phyloP scores from a whole-genome alignment of 2,329 filamentous ascomycete genomes.

The Volutella citrinella region DNA sequence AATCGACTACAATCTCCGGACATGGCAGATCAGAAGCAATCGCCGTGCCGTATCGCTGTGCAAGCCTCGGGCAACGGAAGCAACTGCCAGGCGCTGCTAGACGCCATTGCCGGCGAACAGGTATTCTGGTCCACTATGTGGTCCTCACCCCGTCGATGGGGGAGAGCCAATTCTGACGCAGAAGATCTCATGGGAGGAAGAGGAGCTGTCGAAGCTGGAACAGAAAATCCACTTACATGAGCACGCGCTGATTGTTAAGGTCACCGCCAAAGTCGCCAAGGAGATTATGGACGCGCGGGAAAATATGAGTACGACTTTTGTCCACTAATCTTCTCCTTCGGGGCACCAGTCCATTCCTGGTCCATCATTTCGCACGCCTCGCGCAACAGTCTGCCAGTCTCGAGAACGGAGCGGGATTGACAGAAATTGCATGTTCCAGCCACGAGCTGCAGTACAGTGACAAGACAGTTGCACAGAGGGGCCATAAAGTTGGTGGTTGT shows the following conservation, averaged over 20 bases:
- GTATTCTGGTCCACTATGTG: constrained; percentile 74
- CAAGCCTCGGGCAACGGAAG: constrained; percentile 72
- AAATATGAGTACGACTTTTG: too few relatives aligned
- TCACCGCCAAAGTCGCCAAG: constrained; percentile 50
- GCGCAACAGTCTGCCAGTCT: too few relatives aligned
- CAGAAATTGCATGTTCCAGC: too few relatives aligned
- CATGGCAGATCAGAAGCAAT: constrained; percentile 5
- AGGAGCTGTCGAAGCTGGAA: constrained; percentile 64
- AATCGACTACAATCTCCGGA: too few relatives aligned
- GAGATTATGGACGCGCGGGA: constrained; percentile 33
- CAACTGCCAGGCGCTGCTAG: constrained; percentile 73
- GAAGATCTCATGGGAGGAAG: constrained; percentile 65
- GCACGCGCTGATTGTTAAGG: constrained; percentile 76
- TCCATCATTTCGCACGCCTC: too few relatives aligned
- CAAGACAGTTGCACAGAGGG: too few relatives aligned
- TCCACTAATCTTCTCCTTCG: too few relatives aligned
- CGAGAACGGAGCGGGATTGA: too few relatives aligned
- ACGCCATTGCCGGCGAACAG: constrained; percentile 38
- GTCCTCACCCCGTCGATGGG: constrained; percentile 75
- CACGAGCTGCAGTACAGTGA: too few relatives aligned
- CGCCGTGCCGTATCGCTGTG: constrained; percentile 55
- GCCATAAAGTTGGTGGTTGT: too few relatives aligned
- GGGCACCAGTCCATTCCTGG: too few relatives aligned
- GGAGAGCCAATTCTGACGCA: constrained; percentile 69
- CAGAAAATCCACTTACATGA: constrained; percentile 73